Base-by-base conservation (phyloP, 2,329 filamentous ascomycete species). In the Tolypocladium amazonense region DNA sequence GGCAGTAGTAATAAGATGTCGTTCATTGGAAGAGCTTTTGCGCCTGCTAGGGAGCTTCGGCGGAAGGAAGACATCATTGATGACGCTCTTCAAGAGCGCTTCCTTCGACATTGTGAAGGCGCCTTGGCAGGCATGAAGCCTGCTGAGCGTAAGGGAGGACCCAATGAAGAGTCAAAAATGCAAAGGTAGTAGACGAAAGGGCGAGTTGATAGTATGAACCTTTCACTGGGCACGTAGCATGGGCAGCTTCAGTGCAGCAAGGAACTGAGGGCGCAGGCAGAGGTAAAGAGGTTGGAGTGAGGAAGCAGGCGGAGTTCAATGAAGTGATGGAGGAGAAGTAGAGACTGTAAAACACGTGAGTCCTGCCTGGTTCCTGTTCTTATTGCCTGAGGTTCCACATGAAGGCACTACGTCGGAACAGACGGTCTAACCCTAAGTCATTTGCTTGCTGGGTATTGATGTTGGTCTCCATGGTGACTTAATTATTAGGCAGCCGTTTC, bases 1-100 rank as follows among this genome's bases (percentile, higher is more conserved):
- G 15, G 59, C 25, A 15, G 37, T 23, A 0, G 30, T 25, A 27
- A 62, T 38, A 2, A 62, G 54, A 5, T 1, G 2, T 8, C 25
- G 5, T 1, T 58, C 35, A 38, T 58, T 25, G 2, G 23, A 47
- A 11, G 20, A 1, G 14, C 27, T 41, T 25, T 25, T 18, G 12
- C 45, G 43, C 11, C 47, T 43, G 18, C 27, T n/a, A 8, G 61
- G 59, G 14, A 62, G 57, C 25, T 47, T 54, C 2, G 27, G 53
- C 4, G 59, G 61, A n/a, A 62, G 47, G n/a, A 62, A 57, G 20
- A 60, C 59, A 54, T 62, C 54, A 23, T 59, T 56, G 18, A 62
- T 52, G 27, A 60, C 53, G 52, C 15, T 37, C 27, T 23, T 33
- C 43, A 57, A 30, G n/a, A 20, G 2, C n/a, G n/a, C 25, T 20